Evolutionary conservation across 352 stramenopile species (phyloP).

Genomic region (Phytophthora pluvialis): DNA sequence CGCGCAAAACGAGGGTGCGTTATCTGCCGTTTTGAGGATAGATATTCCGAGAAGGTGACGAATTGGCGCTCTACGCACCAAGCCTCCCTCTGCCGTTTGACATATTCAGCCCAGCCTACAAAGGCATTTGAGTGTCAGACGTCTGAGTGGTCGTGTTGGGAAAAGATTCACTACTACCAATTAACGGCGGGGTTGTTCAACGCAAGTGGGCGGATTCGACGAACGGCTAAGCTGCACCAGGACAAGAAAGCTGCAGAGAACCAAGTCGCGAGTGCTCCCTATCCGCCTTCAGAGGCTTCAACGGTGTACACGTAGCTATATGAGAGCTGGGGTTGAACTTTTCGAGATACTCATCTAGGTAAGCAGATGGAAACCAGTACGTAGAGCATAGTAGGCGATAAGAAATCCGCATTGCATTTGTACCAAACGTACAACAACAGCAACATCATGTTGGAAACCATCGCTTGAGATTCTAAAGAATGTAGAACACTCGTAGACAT

Average conservation of each 20-base stretch:
- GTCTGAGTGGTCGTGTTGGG: background rate
- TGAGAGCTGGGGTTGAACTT: too few relatives aligned
- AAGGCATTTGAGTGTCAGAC: background rate
- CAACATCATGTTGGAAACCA: background rate
- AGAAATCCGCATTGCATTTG: background rate
- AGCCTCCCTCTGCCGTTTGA: too few relatives aligned
- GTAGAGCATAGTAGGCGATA: background rate
- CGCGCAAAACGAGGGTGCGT: background rate
- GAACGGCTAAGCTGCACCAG: background rate
- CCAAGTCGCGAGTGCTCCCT: background rate
- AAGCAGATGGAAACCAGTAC: too few relatives aligned
- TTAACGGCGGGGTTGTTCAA: background rate
- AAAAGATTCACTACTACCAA: background rate
- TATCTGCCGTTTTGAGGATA: background rate
- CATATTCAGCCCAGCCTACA: background rate
- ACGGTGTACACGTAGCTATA: background rate
- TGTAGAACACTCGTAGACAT: background rate
- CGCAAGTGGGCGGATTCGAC: background rate
- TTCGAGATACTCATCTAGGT: too few relatives aligned
- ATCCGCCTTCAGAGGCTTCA: background rate
- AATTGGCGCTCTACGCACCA: background rate
- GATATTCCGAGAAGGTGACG: conserved; percentile 1
- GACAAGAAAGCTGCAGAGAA: background rate
- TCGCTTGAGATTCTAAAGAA: background rate
- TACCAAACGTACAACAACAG: too few relatives aligned